Evolutionary conservation across 176 grass and related monocot species (phyloP), one percentile per base, ranked within the genome.

Genomic region (Oryza punctata): DNA sequence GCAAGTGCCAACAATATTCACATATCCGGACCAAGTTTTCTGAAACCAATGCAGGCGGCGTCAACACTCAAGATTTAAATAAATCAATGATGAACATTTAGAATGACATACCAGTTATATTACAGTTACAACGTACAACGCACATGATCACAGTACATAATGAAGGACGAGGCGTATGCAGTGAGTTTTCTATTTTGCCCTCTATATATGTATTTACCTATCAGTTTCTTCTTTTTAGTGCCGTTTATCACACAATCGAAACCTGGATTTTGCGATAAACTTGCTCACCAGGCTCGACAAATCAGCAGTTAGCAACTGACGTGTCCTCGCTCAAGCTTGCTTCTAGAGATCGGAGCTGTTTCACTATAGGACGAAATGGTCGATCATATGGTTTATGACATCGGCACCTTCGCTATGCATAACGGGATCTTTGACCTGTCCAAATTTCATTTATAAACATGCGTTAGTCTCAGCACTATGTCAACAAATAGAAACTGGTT

Each of bases 331-430:
- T 40, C 64, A 87, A 50, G 30, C 74, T 23, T 81, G 7, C 69
- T 75, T 89, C 47, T 71, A 76, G 18, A 63, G 15, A 76, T 80
- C 8, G 38, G 50, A 26, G 4, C 1, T 40, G 44, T 57, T 76
- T 65, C 40, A 69, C 75, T 90, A 87, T 4, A 75, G 3, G 63
- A 79, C 63, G 44, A 99, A 96, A 85, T 92, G 91, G 84, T 99
- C 89, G 24, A 96, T 89, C 69, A 96, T 93, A 81, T 92, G 93
- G 13, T 94, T 81, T 87, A 98, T 98, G 26, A 95, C 89, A 73
- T 98, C 96, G 25, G 90, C 87, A 59, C 96, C 96, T 88, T 98
- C 93, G 10, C 76, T 74, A 76, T 98, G 92, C 72, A 90, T 80
- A 72, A 84, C 67, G 2, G 93, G 87, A 80, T 95, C 91, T 74